These are phyloP conservation scores for Blastomyces gilchristii DNA, from an alignment of 2,329 filamentous ascomycete species.

Conservation along the genomic window DNA sequence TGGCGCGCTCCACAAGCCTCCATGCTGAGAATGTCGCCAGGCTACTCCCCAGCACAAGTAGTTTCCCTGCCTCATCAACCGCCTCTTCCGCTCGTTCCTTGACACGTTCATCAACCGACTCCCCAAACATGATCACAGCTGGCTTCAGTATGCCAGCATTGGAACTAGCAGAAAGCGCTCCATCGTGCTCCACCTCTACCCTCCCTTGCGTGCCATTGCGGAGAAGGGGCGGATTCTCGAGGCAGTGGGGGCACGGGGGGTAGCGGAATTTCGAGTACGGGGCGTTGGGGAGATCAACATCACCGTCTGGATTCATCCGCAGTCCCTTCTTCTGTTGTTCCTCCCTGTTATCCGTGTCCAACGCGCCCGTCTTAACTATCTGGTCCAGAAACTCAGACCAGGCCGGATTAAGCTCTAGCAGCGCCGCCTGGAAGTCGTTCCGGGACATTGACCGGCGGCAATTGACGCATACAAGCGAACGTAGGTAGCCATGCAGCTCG, in stretches of 20 bases:
- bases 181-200: constrained; percentile 66
- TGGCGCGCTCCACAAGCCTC: constrained; percentile 73
- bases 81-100: constrained; percentile 69
- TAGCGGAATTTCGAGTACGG: constrained; percentile 87
- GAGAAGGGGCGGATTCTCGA: constrained; percentile 50
- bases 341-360: constrained; percentile 65
- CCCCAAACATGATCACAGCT: constrained; percentile 92
- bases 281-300: constrained; percentile 78
- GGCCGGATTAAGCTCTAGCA: constrained; percentile 70
- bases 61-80: constrained; percentile 62
- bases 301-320: constrained; percentile 84
- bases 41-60: constrained; percentile 79
- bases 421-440: constrained; percentile 61
- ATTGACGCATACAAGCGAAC: constrained; percentile 67
- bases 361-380: constrained; percentile 61
- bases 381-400: constrained; percentile 70
- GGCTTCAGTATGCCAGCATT: constrained; percentile 80
- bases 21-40: constrained; percentile 93
- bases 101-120: constrained; percentile 61
- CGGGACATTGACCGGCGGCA: constrained; percentile 65
- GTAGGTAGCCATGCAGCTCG: constrained; percentile 85
- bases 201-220: constrained; percentile 45
- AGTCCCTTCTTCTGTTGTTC: constrained; percentile 59
- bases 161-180: constrained; percentile 59
- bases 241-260: constrained; percentile 74